Conservation (phyloP, 2,329 filamentous ascomycete genomes). For the Neurospora sp. region DNA sequence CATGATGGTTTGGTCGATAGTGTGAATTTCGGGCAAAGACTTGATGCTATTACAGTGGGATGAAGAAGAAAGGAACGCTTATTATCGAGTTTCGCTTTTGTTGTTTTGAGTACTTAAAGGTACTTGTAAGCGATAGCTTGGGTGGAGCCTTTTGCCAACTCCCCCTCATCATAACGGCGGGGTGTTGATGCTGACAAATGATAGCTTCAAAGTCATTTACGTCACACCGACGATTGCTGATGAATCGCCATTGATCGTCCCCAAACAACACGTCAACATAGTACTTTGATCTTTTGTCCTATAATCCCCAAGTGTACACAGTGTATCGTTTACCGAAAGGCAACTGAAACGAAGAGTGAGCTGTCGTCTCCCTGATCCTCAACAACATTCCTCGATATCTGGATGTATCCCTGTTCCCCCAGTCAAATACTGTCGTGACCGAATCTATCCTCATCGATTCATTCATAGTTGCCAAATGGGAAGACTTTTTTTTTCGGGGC, state of each 20-base stretch:
- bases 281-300: no score
- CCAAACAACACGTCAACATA: not conserved
- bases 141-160: no score
- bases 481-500: not conserved
- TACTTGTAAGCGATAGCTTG: no score
- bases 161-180: not conserved
- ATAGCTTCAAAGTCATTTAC: not conserved
- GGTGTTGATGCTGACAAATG: not conserved
- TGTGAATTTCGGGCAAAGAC: not conserved
- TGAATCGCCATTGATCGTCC: not conserved
- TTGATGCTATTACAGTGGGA: not conserved
- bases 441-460: not conserved
- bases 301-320: no score
- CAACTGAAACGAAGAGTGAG: no score
- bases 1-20: slow-evolving; percentile 3
- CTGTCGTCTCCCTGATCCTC: no score
- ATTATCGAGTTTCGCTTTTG: not conserved
- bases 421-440: no score
- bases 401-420: no score
- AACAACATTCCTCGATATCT: no score
- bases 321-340: no score
- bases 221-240: not conserved
- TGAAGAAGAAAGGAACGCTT: not conserved
- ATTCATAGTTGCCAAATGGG: not conserved
- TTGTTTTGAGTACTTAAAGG: not conserved